phyloP scores from a whole-genome alignment of 2,329 filamentous ascomycete species.

The Sordariomycetes sp. region DNA sequence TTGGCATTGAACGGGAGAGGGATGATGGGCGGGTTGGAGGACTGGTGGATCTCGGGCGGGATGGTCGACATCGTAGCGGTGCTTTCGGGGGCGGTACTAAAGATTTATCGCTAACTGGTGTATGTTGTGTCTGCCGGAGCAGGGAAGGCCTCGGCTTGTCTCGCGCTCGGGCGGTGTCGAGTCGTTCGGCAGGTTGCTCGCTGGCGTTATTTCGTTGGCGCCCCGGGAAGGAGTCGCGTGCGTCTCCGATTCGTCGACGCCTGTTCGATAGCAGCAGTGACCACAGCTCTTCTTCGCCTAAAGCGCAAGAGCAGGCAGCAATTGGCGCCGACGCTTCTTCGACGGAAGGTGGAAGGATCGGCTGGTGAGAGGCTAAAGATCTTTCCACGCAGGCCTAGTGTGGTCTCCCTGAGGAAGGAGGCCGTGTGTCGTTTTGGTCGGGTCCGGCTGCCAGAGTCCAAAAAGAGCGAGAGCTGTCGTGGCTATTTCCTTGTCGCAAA shows the following conservation, averaged over 20 bases:
- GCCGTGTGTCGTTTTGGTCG: too few relatives aligned
- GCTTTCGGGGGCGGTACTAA: not conserved
- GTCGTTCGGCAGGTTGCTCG: not conserved
- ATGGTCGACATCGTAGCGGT: slow-evolving; percentile 65
- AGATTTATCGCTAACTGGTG: not conserved
- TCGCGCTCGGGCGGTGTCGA: not conserved
- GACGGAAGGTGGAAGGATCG: too few relatives aligned
- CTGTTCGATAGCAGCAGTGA: not conserved
- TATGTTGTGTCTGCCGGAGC: not conserved
- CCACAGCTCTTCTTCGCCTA: not conserved
- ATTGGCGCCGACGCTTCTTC: not conserved
- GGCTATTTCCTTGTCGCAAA: not conserved
- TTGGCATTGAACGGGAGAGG: slow-evolving; percentile 80
- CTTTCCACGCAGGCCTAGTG: too few relatives aligned
- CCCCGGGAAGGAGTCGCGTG: not conserved
- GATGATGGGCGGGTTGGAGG: slow-evolving; percentile 65
- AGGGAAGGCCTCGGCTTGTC: not conserved
- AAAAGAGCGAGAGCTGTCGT: not conserved
- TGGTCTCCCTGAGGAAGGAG: too few relatives aligned
- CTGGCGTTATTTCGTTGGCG: not conserved
- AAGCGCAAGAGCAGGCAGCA: not conserved
- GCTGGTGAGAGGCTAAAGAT: too few relatives aligned
- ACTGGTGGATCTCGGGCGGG: slow-evolving; percentile 64
- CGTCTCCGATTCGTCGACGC: not conserved
- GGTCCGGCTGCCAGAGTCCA: not conserved